A percentile compares a stretch with the other conserved stretches of the same genome.
Conservation (phyloP, 805 yeast genomes). For the Cyberlindnera euphorbiiphila region DNA sequence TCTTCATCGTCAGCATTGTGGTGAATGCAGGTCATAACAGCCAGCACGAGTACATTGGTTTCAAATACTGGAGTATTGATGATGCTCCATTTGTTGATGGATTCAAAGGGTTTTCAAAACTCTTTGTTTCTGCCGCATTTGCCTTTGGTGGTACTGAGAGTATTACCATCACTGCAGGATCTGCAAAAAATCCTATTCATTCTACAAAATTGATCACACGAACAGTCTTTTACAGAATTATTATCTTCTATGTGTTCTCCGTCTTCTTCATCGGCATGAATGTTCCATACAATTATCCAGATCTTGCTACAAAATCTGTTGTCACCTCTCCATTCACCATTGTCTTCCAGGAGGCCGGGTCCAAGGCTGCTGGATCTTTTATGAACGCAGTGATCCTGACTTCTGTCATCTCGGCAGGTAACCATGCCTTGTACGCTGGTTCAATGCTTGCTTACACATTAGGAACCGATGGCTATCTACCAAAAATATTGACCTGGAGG, state of each 20-base stretch:
- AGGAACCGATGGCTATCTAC: conserved; percentile 48
- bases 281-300: conserved; percentile 49
- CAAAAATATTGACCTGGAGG: conserved; percentile 38
- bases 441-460: conserved; percentile 51
- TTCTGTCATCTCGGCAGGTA: conserved; percentile 47
- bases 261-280: conserved; percentile 46
- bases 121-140: conserved; percentile 53
- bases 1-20: conserved; percentile 50
- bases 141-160: conserved; percentile 58
- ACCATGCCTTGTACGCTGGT: conserved; percentile 51
- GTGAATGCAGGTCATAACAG: conserved; percentile 42
- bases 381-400: conserved; percentile 58
- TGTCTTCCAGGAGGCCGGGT: conserved; percentile 62
- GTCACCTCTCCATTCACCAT: conserved; percentile 64
- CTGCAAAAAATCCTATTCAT: conserved; percentile 48
- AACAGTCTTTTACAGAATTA: conserved; percentile 53
- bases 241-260: conserved; percentile 45
- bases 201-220: conserved; percentile 51
- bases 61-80: conserved; percentile 47
- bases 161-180: conserved; percentile 55
- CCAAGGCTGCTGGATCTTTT: conserved; percentile 54
- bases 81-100: conserved; percentile 49
- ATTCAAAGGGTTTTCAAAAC: conserved; percentile 47
- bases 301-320: conserved; percentile 50
- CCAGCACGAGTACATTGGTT: conserved; percentile 46